Evolutionary conservation across 371 early-diverging fungal genomes (phyloP).

Genomic region (Syncephalastrum contaminatum): DNA sequence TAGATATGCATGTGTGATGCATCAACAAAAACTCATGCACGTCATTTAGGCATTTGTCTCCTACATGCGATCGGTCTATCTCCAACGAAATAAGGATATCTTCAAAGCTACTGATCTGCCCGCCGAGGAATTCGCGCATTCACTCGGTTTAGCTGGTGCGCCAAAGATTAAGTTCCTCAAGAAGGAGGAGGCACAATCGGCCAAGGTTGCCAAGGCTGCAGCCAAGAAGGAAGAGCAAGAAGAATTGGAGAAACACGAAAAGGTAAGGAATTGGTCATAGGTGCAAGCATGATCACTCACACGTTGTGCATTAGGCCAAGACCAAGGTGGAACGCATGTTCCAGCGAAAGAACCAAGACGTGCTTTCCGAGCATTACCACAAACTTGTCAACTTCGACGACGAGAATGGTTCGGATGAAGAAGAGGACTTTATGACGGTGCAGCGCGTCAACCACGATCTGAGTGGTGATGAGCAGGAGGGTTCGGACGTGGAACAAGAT

Average conservation of each 20-base stretch:
- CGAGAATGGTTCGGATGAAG: conserved; percentile 44
- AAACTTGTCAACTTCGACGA: conserved; percentile 72
- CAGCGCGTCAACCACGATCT: conserved; percentile 74
- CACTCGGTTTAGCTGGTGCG: conserved; percentile 91
- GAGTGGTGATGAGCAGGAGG: conserved; percentile 42
- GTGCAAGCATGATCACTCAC: neutral
- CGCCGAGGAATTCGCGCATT: conserved; percentile 81
- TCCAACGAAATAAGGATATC: conserved; percentile 85
- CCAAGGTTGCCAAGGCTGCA: conserved; percentile 26
- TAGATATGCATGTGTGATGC: conserved; percentile 1
- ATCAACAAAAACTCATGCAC: neutral
- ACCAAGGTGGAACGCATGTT: conserved; percentile 93
- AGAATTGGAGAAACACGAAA: conserved; percentile 37
- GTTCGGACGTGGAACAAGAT: conserved; percentile 42
- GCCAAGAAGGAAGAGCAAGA: conserved; percentile 35
- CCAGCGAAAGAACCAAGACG: conserved; percentile 85
- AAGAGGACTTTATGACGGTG: conserved; percentile 81
- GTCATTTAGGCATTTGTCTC: conserved; percentile 81
- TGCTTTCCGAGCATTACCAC: conserved; percentile 89
- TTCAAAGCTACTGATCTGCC: conserved; percentile 88
- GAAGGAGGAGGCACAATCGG: conserved; percentile 33
- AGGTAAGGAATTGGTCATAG: conserved; percentile 17
- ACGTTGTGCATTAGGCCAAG: conserved; percentile 31
- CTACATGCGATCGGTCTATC: conserved; percentile 87
- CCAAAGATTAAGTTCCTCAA: conserved; percentile 91